Base-by-base conservation (phyloP, 306 rosid genomes). In the Glycine tomentella region DNA sequence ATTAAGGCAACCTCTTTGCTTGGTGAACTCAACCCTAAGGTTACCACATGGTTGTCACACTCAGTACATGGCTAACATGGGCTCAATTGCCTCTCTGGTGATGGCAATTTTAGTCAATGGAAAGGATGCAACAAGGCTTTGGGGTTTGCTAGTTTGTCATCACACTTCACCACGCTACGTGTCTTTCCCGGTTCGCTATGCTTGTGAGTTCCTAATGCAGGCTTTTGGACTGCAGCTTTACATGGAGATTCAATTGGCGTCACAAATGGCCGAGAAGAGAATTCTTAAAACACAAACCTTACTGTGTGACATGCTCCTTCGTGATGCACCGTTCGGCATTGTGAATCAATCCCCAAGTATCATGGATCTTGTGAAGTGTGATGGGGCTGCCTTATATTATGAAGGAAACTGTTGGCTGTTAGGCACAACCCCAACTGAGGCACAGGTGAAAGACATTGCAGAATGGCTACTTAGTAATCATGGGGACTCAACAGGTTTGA, bases 81-180 rank as follows among this genome's bases (percentile, higher is more conserved):
- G 94, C 61, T 84, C 96, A 9, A 80, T 88, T 52, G 91, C 97
- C 25, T 94, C 97, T 3, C 79, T 90, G 82, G 98, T 72, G 14
- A 84, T 92, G 91, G 94, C 97, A 0, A 68, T 94, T 52, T 9
- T 86, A 12, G 81, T 94, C 40, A 92, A 89, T 77, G 68, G 72
- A 67, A 84, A 82, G 13, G 81, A 89, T 13, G 51, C 90, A 3
- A 87, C 91, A 13, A 88, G 79, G 91, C 94, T 94, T 57, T 94
- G 98, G 98, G 97, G 98, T 40, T 82, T 94, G 86, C 83, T 94
- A 3, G 98, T 94, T 74, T 94, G 97, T 79, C 98, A 94, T 75
- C 97, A 94, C 84, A 82, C 92, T 50, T 84, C 94, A 0, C 86
- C 92, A 0, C 89, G 97, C 56, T 83, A 83, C 33, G 92, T 91